Percentiles rank a stretch among this genome's conserved stretches.
These are phyloP conservation scores for Penicillium flavigenum DNA, from an alignment of 495 filamentous ascomycete species.

Conservation along the genomic window DNA sequence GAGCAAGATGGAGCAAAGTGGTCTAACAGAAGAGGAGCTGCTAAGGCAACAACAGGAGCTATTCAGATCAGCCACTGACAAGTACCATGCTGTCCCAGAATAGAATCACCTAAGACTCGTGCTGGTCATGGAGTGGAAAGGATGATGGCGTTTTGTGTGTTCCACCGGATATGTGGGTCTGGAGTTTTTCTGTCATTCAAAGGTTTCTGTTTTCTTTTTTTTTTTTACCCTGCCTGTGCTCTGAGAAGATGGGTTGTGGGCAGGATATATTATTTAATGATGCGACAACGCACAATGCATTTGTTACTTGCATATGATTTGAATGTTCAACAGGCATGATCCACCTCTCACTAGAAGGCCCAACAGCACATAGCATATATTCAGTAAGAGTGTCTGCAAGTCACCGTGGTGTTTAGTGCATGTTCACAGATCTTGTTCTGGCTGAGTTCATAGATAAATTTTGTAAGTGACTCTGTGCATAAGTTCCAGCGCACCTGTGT, in stretches of 20 bases:
- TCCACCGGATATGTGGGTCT: conserved; percentile 13
- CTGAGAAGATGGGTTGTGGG: neutral
- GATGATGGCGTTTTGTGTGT: conserved; percentile 24
- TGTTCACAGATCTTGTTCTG: neutral
- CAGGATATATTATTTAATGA: conserved; percentile 16
- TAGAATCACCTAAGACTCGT: conserved; percentile 31
- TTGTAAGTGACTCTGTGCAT: neutral
- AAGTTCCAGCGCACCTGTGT: neutral
- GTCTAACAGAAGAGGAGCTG: conserved; percentile 84
- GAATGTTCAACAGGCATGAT: neutral
- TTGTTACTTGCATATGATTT: conserved; percentile 11
- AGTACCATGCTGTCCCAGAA: conserved; percentile 60
- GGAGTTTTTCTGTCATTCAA: conserved; percentile 28
- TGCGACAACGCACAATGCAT: conserved; percentile 13
- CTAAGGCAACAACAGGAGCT: conserved; percentile 85
- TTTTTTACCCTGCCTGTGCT: neutral
- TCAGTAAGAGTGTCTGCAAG: neutral
- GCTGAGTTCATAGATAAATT: neutral
- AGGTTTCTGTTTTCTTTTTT: conserved; percentile 15
- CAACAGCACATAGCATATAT: neutral
- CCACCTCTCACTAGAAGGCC: neutral
- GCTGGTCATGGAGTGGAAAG: conserved; percentile 41
- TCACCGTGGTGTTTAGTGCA: neutral
- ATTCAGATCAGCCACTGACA: conserved; percentile 78
- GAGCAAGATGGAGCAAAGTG: conserved; percentile 93